A percentile compares a stretch with the other conserved stretches of the same genome.
Conservation (phyloP, 2,329 filamentous ascomycete species). For the Trichoderma lentiforme region DNA sequence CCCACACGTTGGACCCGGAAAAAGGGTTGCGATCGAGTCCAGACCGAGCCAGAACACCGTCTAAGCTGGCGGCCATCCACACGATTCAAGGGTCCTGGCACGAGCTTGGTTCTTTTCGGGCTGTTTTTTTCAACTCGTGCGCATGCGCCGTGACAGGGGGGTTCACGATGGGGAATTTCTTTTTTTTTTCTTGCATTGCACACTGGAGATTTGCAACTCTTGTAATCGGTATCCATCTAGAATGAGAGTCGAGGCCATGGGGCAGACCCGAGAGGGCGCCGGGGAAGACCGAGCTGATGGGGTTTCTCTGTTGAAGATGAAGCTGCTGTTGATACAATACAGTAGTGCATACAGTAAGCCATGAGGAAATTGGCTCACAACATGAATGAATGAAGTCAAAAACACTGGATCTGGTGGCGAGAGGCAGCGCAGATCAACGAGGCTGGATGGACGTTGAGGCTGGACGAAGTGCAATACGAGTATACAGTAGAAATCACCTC, state of each 20-base stretch:
- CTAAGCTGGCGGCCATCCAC: constrained; percentile 3
- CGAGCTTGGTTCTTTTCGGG: constrained; percentile 20
- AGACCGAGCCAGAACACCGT: constrained; percentile 22
- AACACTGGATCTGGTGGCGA: background rate
- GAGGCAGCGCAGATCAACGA: background rate
- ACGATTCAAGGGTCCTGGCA: constrained; percentile 15
- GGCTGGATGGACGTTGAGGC: background rate
- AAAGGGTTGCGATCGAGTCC: constrained; percentile 17
- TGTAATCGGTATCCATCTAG: background rate
- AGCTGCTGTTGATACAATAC: background rate
- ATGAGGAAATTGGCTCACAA: background rate
- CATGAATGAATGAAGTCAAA: background rate
- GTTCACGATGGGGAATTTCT: background rate
- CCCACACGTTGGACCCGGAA: constrained; percentile 2
- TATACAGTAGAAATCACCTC: background rate
- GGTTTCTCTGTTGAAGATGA: background rate
- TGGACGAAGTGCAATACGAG: background rate
- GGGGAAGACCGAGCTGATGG: constrained; percentile 9
- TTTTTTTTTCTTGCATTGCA: background rate
- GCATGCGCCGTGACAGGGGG: constrained; percentile 5
- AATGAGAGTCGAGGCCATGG: background rate
- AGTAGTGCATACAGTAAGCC: background rate
- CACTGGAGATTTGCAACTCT: background rate
- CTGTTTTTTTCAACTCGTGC: constrained; percentile 10
- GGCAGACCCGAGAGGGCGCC: background rate